Base-by-base conservation (phyloP, 768 basidiomycete species). In the Pulveroboletus sp. region DNA sequence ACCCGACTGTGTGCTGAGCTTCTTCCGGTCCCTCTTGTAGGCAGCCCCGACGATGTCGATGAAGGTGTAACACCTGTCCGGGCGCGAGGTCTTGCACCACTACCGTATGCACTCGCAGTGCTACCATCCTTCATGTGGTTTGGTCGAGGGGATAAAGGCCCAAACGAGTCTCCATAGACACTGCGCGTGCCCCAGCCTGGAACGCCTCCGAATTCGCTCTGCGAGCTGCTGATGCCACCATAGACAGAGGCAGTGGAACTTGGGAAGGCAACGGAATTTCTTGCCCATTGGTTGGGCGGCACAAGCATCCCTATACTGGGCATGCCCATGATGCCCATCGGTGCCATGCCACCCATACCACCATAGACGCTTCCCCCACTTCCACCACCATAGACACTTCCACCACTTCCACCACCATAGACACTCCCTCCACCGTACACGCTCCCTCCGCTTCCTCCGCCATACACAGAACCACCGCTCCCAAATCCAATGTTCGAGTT, bases 91-190 rank as follows among this genome's bases (percentile, higher is more conserved):
- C 72, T 57, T 12, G 62, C 27, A 10, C 48, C 15, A 18, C 63
- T 55, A 5, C 57, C 61, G 42, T 64, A 49, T 14, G 58, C 44
- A 36, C 60, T 62, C 21, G 55, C 51, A 14, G 58, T 15, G 39
- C 61, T 56, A 18, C 47, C 52, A 7, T 44, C 11, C 5, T 51
- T 41, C 31, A 12, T 17, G 5, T 50, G 21, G 35, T 39, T 49
- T 9, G 57, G 6, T n/a, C 54, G 63, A 30, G 67, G 55, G 14
- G 57, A 38, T 7, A 61, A 48, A 2, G 77, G 72, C 8, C 80
- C 78, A 60, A 83, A 80, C 8, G 76, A 64, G 52, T 85, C 85
- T 11, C 86, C 89, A 58, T 89, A 89, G 41, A 78, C 81, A 57
- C 84, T 89, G 57, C 76, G 75, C 38, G 85, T 77, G 18, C 70